A percentile compares a stretch with the other conserved stretches of the same genome.
These are phyloP conservation scores for Vitis cinerea DNA, from an alignment of 164 flowering plant species.

Conservation along the genomic window DNA sequence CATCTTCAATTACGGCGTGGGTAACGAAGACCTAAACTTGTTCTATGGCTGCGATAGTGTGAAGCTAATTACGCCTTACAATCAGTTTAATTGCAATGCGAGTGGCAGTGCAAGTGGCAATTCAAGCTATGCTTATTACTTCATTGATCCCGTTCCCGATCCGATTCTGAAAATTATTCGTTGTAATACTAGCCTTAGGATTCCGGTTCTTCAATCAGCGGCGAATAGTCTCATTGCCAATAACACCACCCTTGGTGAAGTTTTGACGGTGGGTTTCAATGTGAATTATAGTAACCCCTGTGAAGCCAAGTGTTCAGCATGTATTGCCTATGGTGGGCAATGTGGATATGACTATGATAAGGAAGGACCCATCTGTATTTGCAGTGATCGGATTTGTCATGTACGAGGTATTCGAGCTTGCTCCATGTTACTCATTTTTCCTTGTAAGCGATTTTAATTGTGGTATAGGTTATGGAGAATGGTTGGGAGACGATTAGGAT, in stretches of 20 bases:
- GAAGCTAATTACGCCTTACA: not conserved
- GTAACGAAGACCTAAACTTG: too few species aligned
- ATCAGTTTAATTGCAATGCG: conserved; percentile 23
- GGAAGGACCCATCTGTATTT: conserved; percentile 21
- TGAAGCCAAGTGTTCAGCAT: conserved; percentile 18
- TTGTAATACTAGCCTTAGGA: conserved; percentile 16
- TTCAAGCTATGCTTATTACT: conserved; percentile 12
- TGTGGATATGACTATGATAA: conserved; percentile 28
- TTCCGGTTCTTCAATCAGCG: conserved; percentile 14
- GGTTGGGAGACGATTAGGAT: too few species aligned
- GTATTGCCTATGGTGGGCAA: conserved; percentile 22
- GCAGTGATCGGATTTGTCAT: conserved; percentile 24
- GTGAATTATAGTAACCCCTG: conserved; percentile 27
- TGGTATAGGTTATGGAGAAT: too few species aligned
- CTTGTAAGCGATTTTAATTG: too few species aligned
- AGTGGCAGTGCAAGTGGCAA: too few species aligned
- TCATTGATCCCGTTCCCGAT: conserved; percentile 35
- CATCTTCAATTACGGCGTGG: too few species aligned
- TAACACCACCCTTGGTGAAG: conserved; percentile 21
- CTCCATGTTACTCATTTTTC: too few species aligned
- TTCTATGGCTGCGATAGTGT: too few species aligned
- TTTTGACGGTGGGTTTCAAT: conserved; percentile 33
- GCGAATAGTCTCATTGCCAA: conserved; percentile 8
- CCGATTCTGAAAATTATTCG: conserved; percentile 13
- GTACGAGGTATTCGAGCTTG: conserved; percentile 10